A percentile compares a stretch with the other conserved stretches of the same genome.
Conservation (phyloP, 2,329 filamentous ascomycete species). For the Lomentospora prolificans region DNA sequence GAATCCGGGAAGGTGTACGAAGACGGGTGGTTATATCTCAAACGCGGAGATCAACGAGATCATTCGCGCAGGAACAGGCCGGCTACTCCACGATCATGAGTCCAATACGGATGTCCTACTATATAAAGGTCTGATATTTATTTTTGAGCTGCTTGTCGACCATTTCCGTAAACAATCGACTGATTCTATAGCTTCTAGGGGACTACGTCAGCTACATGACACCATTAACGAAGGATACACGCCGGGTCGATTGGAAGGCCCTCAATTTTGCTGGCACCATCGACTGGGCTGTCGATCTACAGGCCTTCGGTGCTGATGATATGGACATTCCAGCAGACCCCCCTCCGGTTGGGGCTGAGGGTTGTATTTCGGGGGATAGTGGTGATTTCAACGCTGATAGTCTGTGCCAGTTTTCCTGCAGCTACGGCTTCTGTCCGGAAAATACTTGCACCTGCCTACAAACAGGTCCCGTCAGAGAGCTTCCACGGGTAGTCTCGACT, state of each 20-base stretch:
- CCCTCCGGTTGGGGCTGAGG: neutral
- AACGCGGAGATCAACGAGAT: conserved; percentile 24
- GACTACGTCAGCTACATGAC: neutral
- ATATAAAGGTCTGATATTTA: neutral
- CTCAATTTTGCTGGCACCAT: conserved; percentile 13
- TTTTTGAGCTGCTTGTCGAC: neutral
- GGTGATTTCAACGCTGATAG: neutral
- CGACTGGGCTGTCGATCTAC: conserved; percentile 13
- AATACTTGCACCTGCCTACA: conserved; percentile 12
- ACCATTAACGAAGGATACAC: neutral
- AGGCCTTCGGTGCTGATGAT: conserved; percentile 1
- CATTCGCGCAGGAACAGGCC: conserved; percentile 8
- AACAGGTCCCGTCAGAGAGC: conserved; percentile 12
- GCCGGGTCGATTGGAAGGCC: neutral
- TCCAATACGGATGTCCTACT: conserved; percentile 8
- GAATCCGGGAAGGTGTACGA: conserved; percentile 19
- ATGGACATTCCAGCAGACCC: neutral
- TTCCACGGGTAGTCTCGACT: conserved; percentile 13
- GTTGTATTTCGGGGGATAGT: conserved; percentile 10
- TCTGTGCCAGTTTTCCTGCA: conserved; percentile 13
- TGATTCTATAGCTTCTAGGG: neutral
- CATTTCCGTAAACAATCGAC: neutral
- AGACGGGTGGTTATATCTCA: conserved; percentile 22
- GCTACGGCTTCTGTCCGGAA: conserved; percentile 12
- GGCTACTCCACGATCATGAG: neutral